These are phyloP conservation scores for Jatropha podagrica DNA, from an alignment of 441 rosid genomes.

Conservation along the genomic window DNA sequence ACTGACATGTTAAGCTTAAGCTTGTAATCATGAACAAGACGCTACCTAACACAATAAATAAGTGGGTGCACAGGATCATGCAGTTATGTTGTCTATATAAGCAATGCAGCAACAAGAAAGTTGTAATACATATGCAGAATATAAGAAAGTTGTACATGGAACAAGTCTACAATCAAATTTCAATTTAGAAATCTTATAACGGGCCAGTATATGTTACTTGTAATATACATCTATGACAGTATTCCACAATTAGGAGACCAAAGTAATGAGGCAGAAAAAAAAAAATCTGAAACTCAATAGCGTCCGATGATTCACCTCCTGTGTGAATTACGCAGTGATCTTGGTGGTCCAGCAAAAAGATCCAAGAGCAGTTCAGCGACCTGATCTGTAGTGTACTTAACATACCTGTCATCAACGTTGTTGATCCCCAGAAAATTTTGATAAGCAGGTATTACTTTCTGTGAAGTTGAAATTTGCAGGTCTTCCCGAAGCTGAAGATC, in stretches of 20 bases:
- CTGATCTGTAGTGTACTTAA: slow-evolving; percentile 57
- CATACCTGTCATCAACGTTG: slow-evolving; percentile 48
- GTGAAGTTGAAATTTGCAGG: slow-evolving; percentile 58
- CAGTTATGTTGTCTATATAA: neutral
- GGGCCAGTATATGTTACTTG: neutral
- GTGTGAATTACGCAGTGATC: slow-evolving; percentile 45
- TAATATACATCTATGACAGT: slow-evolving; percentile 4
- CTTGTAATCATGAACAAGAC: neutral
- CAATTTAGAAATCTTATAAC: slow-evolving; percentile 6
- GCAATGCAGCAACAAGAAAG: no score
- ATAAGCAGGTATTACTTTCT: slow-evolving; percentile 68
- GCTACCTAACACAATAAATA: neutral
- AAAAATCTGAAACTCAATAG: neutral
- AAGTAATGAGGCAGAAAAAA: neutral
- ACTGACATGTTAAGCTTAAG: neutral
- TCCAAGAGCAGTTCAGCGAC: slow-evolving; percentile 56
- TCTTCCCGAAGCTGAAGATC: slow-evolving; percentile 78
- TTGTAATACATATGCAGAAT: no score
- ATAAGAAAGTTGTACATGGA: slow-evolving; percentile 4
- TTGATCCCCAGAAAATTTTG: slow-evolving; percentile 55
- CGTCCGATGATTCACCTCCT: slow-evolving; percentile 37
- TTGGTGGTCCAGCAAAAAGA: slow-evolving; percentile 59
- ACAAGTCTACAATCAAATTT: slow-evolving; percentile 17
- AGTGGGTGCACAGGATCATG: neutral
- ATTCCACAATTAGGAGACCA: neutral